phyloP scores from a whole-genome alignment of 352 stramenopile genomes.

The Globisporangium heterothallicum region DNA sequence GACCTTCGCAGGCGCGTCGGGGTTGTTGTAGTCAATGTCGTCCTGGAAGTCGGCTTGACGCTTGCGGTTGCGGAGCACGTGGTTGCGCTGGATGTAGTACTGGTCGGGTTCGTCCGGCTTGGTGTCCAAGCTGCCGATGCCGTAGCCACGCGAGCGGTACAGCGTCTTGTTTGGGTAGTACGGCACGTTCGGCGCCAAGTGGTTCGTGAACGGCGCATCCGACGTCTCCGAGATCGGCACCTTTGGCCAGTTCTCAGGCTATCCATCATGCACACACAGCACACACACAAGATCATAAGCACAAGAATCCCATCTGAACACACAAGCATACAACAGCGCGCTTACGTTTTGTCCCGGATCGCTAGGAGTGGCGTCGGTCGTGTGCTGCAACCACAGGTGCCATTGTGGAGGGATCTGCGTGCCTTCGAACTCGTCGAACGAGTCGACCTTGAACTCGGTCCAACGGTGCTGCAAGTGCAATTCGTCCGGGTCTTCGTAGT shows the following conservation, averaged over 20 bases:
- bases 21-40: slow-evolving; percentile 85
- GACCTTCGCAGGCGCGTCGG: slow-evolving; percentile 29
- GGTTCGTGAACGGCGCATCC: slow-evolving; percentile 64
- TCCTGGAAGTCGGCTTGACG: slow-evolving; percentile 57
- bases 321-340: neutral
- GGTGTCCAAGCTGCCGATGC: slow-evolving; percentile 61
- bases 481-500: slow-evolving; percentile 83
- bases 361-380: slow-evolving; percentile 63
- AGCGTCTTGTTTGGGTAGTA: slow-evolving; percentile 78
- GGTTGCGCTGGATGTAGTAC: slow-evolving; percentile 78
- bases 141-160: slow-evolving; percentile 77
- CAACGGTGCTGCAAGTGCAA: slow-evolving; percentile 73
- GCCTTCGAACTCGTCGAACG: slow-evolving; percentile 73
- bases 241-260: slow-evolving; percentile 73
- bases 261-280: slow-evolving; percentile 1
- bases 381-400: slow-evolving; percentile 83
- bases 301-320: neutral
- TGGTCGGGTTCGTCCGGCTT: slow-evolving; percentile 62
- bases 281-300: neutral
- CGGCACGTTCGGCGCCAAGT: slow-evolving; percentile 54
- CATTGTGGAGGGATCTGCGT: slow-evolving; percentile 76
- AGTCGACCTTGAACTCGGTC: slow-evolving; percentile 79
- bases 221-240: slow-evolving; percentile 39
- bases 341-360: slow-evolving; percentile 57
- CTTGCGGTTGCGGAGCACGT: slow-evolving; percentile 67